Evolutionary conservation across 1,284 basidiomycete genomes (phyloP).

Genomic region (Cutaneotrichosporon dermatis): DNA sequence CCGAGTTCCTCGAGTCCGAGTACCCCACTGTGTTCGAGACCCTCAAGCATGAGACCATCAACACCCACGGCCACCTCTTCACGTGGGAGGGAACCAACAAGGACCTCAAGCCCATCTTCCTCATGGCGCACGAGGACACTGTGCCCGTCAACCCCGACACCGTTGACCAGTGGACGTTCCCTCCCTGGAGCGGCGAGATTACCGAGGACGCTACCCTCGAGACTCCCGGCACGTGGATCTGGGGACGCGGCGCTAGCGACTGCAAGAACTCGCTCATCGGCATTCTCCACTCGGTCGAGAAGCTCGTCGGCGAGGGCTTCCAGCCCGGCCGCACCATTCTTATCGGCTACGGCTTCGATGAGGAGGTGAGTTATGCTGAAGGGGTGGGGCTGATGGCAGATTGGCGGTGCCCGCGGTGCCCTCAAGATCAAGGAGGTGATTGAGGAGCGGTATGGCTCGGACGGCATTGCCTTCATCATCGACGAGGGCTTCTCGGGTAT

Average conservation of each 20-base stretch:
- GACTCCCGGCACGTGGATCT: slow-evolving; percentile 50
- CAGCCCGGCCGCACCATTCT: slow-evolving; percentile 51
- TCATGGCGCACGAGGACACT: slow-evolving; percentile 53
- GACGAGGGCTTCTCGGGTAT: slow-evolving; percentile 52
- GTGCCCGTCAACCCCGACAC: slow-evolving; percentile 55
- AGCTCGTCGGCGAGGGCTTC: slow-evolving; percentile 50
- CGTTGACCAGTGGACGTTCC: slow-evolving; percentile 51
- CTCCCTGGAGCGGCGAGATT: slow-evolving; percentile 53
- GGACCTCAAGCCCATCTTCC: slow-evolving; percentile 48
- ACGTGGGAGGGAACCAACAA: slow-evolving; percentile 50
- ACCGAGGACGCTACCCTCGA: slow-evolving; percentile 37
- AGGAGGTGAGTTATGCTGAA: slow-evolving; percentile 19
- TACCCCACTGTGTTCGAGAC: slow-evolving; percentile 43
- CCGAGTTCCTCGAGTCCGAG: slow-evolving; percentile 45
- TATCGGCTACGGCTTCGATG: slow-evolving; percentile 55
- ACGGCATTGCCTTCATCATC: slow-evolving; percentile 50
- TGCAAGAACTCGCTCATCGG: slow-evolving; percentile 52
- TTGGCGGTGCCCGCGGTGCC: slow-evolving; percentile 47
- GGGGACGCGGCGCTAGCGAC: slow-evolving; percentile 53
- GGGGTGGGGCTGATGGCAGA: slow-evolving; percentile 10
- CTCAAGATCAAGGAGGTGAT: slow-evolving; percentile 38
- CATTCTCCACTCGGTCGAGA: slow-evolving; percentile 52
- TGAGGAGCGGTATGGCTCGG: slow-evolving; percentile 44
- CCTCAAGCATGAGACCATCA: slow-evolving; percentile 48
- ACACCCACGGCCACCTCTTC: slow-evolving; percentile 49